Evolutionary conservation across 805 yeast species (phyloP).

Genomic region (Jamesozyma hellenica): DNA sequence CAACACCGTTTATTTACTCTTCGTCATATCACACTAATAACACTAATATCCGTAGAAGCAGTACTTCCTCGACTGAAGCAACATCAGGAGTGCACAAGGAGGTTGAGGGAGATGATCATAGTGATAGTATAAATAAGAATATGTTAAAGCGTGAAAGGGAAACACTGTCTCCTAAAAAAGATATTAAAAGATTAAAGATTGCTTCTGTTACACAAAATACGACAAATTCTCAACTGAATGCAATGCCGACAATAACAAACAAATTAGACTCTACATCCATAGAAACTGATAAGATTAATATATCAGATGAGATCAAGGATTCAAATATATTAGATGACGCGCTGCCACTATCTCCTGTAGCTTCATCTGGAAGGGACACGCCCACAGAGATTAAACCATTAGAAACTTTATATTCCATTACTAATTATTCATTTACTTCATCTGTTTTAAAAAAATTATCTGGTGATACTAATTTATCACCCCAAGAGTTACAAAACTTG

Average conservation of each 20-base stretch:
- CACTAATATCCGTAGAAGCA: background rate
- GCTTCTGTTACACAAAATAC: too few relatives aligned
- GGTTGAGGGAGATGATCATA: background rate
- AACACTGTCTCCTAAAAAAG: background rate
- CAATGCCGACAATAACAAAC: background rate
- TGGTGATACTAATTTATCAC: background rate
- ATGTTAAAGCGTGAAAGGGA: constrained; percentile 9
- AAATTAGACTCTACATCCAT: background rate
- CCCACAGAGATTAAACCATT: constrained; percentile 4
- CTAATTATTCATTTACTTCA: too few relatives aligned
- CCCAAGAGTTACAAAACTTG: constrained; percentile 13
- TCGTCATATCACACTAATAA: background rate
- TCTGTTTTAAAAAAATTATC: background rate
- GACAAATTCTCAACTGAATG: background rate
- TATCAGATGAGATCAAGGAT: background rate
- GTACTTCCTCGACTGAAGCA: background rate
- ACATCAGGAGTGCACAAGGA: background rate
- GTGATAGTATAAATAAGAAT: background rate
- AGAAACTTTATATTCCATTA: background rate
- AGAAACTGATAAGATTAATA: too few relatives aligned
- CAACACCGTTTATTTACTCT: constrained; percentile 16
- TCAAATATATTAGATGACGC: background rate
- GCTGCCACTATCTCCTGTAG: constrained; percentile 25
- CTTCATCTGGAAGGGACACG: constrained; percentile 23
- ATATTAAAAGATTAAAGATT: background rate